Percentiles rank a stretch among this genome's conserved stretches.
phyloP scores from a whole-genome alignment of 2,329 filamentous ascomycete species.

The Pseudogymnoascus sp. region DNA sequence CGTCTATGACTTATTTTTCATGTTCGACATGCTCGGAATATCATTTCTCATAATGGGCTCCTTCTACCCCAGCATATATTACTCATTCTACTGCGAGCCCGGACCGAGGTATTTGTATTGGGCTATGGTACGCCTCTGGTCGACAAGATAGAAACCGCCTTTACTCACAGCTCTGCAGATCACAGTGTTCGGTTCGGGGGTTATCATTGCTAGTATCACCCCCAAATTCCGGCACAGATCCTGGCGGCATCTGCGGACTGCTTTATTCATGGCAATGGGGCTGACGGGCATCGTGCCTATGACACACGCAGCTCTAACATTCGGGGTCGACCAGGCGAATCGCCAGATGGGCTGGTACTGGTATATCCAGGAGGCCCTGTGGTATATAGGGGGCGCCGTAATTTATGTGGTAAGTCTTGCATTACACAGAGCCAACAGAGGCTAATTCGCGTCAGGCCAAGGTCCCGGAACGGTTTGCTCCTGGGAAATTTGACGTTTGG shows the following conservation, averaged over 20 bases:
- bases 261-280: background rate
- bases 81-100: slow-evolving; percentile 3
- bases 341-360: background rate
- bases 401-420: background rate
- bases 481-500: background rate
- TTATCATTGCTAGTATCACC: slow-evolving; percentile 6
- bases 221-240: slow-evolving; percentile 2
- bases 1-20: background rate
- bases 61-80: background rate
- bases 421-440: background rate
- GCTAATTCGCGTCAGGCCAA: background rate
- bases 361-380: background rate
- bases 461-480: background rate
- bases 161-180: slow-evolving; percentile 3
- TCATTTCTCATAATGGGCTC: slow-evolving; percentile 1
- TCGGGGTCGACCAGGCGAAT: background rate
- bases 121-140: background rate
- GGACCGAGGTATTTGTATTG: slow-evolving; percentile 8
- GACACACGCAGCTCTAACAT: background rate
- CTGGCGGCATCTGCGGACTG: background rate
- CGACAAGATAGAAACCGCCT: background rate
- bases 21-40: background rate
- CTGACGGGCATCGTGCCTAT: slow-evolving; percentile 6
- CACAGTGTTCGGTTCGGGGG: background rate
- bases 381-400: background rate